These are phyloP conservation scores for Aspergillus latus DNA, from an alignment of 2,329 filamentous ascomycete genomes.

Conservation along the genomic window DNA sequence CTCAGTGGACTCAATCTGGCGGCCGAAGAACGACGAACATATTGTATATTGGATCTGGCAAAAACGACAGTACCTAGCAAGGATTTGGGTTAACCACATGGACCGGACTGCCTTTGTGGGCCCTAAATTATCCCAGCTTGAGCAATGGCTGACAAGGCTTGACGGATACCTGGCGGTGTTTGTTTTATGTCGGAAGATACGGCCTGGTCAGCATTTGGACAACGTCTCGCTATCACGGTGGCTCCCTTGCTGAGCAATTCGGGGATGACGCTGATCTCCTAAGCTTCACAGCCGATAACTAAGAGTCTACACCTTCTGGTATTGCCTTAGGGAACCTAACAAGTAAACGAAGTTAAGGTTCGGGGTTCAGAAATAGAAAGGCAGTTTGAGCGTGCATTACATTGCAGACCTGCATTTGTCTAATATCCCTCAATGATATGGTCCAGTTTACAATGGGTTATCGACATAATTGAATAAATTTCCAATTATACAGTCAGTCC, in stretches of 20 bases:
- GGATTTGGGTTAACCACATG: slow-evolving; percentile 43
- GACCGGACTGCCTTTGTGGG: slow-evolving; percentile 40
- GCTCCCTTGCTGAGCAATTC: neutral
- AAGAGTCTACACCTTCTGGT: no score
- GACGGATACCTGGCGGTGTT: neutral
- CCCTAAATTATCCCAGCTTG: slow-evolving; percentile 38
- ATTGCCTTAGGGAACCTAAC: no score
- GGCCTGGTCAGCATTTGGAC: neutral
- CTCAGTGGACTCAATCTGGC: slow-evolving; percentile 16
- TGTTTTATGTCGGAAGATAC: neutral
- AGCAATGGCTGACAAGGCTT: slow-evolving; percentile 22
- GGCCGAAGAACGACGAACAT: neutral
- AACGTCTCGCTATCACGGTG: neutral
- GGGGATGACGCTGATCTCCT: neutral
- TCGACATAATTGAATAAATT: neutral
- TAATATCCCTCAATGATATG: no score
- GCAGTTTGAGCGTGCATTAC: no score
- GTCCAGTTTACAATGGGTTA: neutral
- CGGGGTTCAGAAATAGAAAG: no score
- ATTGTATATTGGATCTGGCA: slow-evolving; percentile 48
- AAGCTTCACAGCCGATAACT: no score
- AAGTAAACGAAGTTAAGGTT: no score
- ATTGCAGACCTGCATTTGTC: no score
- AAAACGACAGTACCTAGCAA: slow-evolving; percentile 46
- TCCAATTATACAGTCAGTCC: neutral